phyloP scores from a whole-genome alignment of 2,329 filamentous ascomycete genomes.

The Incumbomyces delicatus region DNA sequence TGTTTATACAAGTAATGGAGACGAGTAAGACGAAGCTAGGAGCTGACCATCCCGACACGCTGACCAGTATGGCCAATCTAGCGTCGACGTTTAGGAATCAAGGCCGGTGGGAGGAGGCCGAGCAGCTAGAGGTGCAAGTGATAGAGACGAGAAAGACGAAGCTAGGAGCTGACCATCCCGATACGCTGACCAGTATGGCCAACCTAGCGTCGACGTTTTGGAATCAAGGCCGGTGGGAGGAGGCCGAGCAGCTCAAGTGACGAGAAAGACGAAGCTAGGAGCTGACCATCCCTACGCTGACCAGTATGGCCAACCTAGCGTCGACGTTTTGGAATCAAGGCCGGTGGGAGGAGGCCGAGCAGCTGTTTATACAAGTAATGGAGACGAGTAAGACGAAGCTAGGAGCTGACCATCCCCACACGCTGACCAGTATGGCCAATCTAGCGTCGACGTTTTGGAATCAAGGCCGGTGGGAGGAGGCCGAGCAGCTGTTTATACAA shows the following conservation, averaged over 20 bases:
- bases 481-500: constrained; percentile 9
- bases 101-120: constrained; percentile 10
- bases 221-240: constrained; percentile 7
- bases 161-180: constrained; percentile 12
- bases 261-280: constrained; percentile 12
- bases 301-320: constrained; percentile 13
- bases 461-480: constrained; percentile 44
- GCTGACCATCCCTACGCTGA: constrained; percentile 13
- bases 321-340: constrained; percentile 10
- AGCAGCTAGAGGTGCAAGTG: constrained; percentile 11
- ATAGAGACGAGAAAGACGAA: constrained; percentile 3
- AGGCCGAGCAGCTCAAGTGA: constrained; percentile 11
- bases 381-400: constrained; percentile 9
- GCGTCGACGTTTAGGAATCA: constrained; percentile 5
- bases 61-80: constrained; percentile 13
- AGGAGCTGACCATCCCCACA: constrained; percentile 14
- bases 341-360: constrained; percentile 7
- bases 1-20: constrained; percentile 11
- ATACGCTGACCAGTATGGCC: constrained; percentile 16
- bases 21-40: constrained; percentile 11
- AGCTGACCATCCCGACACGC: constrained; percentile 12
- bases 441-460: constrained; percentile 15
- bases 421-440: constrained; percentile 16
- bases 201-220: constrained; percentile 16
- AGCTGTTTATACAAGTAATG: constrained; percentile 13